Percentiles rank a stretch among this genome's conserved stretches.
These are phyloP conservation scores for Batkoa obscura DNA, from an alignment of 371 early-diverging fungal species.

Conservation along the genomic window DNA sequence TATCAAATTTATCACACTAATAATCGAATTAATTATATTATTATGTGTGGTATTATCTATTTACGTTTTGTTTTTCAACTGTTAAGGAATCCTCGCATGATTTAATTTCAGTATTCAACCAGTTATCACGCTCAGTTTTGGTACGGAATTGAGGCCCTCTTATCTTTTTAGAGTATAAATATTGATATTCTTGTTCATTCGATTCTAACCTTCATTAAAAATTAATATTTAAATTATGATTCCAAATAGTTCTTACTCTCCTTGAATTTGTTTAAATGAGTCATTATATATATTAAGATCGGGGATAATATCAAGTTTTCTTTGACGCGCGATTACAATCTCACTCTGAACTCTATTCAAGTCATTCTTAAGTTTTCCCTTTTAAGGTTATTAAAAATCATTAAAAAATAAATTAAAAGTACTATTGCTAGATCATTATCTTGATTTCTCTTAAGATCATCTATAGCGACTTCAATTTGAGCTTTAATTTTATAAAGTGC, in stretches of 20 bases:
- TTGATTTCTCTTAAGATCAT: constrained; percentile 20
- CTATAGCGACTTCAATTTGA: constrained; percentile 29
- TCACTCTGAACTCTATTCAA: background rate
- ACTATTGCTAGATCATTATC: background rate
- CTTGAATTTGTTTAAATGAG: background rate
- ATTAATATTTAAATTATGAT: background rate
- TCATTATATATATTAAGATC: background rate
- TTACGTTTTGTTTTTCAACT: constrained; percentile 5
- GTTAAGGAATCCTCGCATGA: constrained; percentile 27
- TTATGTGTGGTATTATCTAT: no score
- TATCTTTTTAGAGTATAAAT: constrained; percentile 67
- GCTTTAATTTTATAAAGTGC: constrained; percentile 28
- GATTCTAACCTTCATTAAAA: constrained; percentile 15
- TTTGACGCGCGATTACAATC: background rate
- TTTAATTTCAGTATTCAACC: constrained; percentile 45
- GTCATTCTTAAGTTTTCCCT: background rate
- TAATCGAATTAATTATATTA: background rate
- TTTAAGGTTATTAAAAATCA: no score
- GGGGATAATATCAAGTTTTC: background rate
- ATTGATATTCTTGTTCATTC: constrained; percentile 28
- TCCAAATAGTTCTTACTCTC: background rate
- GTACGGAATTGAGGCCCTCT: constrained; percentile 50
- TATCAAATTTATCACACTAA: constrained; percentile 7
- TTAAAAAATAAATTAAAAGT: no score
- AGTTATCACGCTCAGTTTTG: constrained; percentile 50